These are phyloP conservation scores for Rhododendron williamsianum DNA, from an alignment of 148 eudicot species.

Conservation along the genomic window DNA sequence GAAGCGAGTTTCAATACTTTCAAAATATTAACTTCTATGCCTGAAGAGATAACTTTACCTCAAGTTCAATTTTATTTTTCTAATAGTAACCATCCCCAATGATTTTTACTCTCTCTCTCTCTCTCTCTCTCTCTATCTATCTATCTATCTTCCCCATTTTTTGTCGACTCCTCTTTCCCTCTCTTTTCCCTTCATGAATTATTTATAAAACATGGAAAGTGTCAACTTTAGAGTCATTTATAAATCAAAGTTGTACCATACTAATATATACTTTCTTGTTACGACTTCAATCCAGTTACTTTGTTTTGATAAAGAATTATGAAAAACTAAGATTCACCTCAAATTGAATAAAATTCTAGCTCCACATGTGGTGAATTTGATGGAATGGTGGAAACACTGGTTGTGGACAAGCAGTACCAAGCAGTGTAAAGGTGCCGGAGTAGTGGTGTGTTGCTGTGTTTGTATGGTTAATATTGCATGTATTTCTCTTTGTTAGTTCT, in stretches of 20 bases:
- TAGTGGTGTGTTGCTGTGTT: neutral
- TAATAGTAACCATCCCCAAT: neutral
- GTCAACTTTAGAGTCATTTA: neutral
- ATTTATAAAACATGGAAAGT: neutral
- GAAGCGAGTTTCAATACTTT: too few species aligned
- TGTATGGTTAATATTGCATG: neutral
- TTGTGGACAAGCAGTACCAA: neutral
- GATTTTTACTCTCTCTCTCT: neutral
- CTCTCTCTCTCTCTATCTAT: neutral
- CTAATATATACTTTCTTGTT: neutral
- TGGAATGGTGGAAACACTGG: neutral
- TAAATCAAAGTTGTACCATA: neutral
- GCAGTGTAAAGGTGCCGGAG: neutral
- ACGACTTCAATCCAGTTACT: neutral
- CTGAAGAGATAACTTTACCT: neutral
- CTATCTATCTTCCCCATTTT: neutral
- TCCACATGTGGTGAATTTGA: neutral
- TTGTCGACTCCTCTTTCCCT: neutral
- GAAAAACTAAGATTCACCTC: neutral
- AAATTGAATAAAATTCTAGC: neutral
- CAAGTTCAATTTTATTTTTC: neutral
- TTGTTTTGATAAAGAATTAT: neutral
- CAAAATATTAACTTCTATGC: too few species aligned
- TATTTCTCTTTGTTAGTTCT: neutral
- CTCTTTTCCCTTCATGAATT: neutral